These are phyloP conservation scores for Microstegium vimineum DNA, from an alignment of 176 grass and related monocot genomes.

Conservation along the genomic window DNA sequence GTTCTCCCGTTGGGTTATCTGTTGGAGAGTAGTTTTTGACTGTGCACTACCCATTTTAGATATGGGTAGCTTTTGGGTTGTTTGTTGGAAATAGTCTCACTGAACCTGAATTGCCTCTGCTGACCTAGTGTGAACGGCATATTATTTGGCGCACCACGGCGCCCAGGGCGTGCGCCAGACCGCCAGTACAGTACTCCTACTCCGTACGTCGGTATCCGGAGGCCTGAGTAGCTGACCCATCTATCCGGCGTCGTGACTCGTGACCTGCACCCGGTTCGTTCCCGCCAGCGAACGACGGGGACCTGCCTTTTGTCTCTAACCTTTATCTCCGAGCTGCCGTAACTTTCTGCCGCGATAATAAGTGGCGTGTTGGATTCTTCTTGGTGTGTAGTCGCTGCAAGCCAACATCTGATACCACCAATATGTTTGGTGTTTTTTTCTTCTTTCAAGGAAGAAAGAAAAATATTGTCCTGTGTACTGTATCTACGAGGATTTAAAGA, in stretches of 20 bases:
- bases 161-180: no score
- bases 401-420: not conserved
- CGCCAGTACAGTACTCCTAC: no score
- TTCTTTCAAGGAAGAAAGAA: not conserved
- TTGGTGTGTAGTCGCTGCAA: not conserved
- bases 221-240: not conserved
- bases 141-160: no score
- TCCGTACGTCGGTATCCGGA: not conserved
- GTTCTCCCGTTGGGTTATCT: no score
- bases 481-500: not conserved
- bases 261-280: not conserved
- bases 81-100: no score
- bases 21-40: no score
- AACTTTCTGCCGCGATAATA: conserved; percentile 17
- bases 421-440: no score
- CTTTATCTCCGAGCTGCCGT: conserved; percentile 1
- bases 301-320: conserved; percentile 10
- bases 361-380: not conserved
- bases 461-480: not conserved
- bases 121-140: conserved; percentile 39
- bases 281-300: not conserved
- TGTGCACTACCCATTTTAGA: no score
- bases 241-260: not conserved
- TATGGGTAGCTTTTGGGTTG: no score
- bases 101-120: not conserved